Evolutionary conservation across 441 rosid species (phyloP).

Genomic region (Populus hybrid): DNA sequence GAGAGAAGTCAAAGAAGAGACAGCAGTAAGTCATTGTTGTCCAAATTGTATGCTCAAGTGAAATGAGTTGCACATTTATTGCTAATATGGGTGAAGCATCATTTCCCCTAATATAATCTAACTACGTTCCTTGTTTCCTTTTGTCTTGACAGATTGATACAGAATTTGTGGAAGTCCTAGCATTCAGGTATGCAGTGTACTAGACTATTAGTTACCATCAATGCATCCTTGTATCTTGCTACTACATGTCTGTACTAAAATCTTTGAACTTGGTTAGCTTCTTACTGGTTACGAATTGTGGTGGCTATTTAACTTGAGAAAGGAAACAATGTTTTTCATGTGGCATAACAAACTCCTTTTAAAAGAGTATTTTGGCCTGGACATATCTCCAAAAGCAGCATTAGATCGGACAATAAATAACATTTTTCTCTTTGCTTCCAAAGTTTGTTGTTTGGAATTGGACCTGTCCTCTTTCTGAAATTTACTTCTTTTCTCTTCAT

Average conservation of each 20-base stretch:
- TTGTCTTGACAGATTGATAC: constrained; percentile 47
- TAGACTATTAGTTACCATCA: neutral
- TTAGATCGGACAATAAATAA: neutral
- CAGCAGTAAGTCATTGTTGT: constrained; percentile 44
- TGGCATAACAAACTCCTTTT: neutral
- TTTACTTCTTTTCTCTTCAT: neutral
- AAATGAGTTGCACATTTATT: neutral
- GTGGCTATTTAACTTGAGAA: neutral
- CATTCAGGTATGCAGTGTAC: constrained; percentile 48
- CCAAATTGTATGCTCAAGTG: neutral
- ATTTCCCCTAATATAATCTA: neutral
- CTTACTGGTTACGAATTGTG: neutral
- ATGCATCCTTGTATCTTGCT: neutral
- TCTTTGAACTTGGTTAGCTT: neutral
- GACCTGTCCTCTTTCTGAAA: neutral
- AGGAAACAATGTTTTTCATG: neutral
- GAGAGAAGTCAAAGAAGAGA: constrained; percentile 73
- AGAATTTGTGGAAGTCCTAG: constrained; percentile 53
- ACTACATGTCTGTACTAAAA: neutral
- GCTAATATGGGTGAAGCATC: neutral
- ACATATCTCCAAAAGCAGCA: neutral
- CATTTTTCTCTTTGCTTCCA: neutral
- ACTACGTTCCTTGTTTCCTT: neutral
- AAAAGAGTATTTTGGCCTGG: neutral
- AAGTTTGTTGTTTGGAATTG: neutral